A percentile compares a stretch with the other conserved stretches of the same genome.
Conservation (phyloP, 768 basidiomycete genomes). For the Hypsizygus marmoreus region DNA sequence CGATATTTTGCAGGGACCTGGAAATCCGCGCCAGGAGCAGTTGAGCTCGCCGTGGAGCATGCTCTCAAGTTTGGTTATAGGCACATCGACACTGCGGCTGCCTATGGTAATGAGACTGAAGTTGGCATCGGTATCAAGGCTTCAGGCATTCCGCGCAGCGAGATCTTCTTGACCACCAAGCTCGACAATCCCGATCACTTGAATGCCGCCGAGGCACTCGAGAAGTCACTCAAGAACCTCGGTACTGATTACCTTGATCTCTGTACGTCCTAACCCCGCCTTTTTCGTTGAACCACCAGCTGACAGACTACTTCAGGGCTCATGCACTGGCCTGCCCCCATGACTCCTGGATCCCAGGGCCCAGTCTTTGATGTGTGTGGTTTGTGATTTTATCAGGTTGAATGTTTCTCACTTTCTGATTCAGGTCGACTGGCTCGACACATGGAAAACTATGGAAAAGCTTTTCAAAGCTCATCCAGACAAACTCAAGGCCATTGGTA, state of each 20-base stretch:
- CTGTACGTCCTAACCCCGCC: conserved; percentile 41
- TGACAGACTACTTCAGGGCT: conserved; percentile 44
- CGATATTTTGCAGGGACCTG: conserved; percentile 61
- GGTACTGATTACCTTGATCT: conserved; percentile 80
- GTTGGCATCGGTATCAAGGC: conserved; percentile 80
- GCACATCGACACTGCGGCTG: conserved; percentile 71
- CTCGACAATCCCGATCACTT: conserved; percentile 65
- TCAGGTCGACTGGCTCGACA: conserved; percentile 65
- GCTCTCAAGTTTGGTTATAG: conserved; percentile 77
- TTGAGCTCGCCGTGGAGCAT: conserved; percentile 71
- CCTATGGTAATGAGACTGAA: conserved; percentile 74
- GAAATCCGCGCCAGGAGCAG: conserved; percentile 71
- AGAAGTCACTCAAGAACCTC: conserved; percentile 67
- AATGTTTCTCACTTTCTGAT: neutral
- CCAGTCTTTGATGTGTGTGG: too few species aligned
- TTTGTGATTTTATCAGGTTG: too few species aligned
- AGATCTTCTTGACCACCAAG: conserved; percentile 84
- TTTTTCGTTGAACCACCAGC: neutral
- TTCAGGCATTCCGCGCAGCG: conserved; percentile 69
- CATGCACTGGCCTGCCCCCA: conserved; percentile 84
- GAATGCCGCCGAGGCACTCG: conserved; percentile 60
- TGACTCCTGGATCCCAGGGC: conserved; percentile 52
- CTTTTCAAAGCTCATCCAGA: conserved; percentile 64
- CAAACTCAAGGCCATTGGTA: conserved; percentile 79
- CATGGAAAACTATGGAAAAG: conserved; percentile 79